Percentiles rank a stretch among this genome's conserved stretches.
These are phyloP conservation scores for Alnus rubra DNA, from an alignment of 306 rosid genomes.

Conservation along the genomic window DNA sequence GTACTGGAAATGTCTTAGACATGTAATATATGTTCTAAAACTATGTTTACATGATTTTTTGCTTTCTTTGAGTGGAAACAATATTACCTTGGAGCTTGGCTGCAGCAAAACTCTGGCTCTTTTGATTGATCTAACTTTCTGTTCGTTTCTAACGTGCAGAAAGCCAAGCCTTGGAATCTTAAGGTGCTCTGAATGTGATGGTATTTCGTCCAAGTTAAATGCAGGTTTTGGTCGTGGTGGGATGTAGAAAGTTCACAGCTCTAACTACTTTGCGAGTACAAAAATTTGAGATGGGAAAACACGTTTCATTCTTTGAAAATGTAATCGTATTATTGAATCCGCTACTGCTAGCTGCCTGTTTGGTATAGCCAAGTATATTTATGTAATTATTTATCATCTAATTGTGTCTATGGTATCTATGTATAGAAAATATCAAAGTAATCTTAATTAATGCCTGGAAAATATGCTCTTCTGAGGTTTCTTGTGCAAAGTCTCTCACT, in stretches of 20 bases:
- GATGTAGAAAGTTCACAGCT: background rate
- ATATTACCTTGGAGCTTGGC: background rate
- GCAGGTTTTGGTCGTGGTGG: background rate
- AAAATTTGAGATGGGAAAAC: background rate
- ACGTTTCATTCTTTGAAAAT: background rate
- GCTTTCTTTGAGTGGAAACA: background rate
- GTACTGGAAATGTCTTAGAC: background rate
- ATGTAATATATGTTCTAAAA: background rate
- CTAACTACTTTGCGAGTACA: background rate
- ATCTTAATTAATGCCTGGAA: background rate
- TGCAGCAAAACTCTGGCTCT: background rate
- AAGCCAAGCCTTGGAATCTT: slow-evolving; percentile 19
- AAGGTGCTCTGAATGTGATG: slow-evolving; percentile 8
- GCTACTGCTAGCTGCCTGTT: background rate
- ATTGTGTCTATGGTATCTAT: background rate
- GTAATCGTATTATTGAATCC: background rate
- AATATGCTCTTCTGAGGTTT: background rate
- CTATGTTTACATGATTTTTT: background rate
- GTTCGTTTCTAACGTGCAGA: slow-evolving; percentile 21
- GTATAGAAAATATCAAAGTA: background rate
- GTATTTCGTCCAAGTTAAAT: background rate
- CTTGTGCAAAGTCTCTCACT: background rate
- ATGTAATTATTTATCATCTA: background rate
- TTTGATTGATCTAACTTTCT: background rate
- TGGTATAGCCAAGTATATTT: background rate